These are phyloP conservation scores for Phytopythium helicoides DNA, from an alignment of 352 stramenopile genomes.

Conservation along the genomic window DNA sequence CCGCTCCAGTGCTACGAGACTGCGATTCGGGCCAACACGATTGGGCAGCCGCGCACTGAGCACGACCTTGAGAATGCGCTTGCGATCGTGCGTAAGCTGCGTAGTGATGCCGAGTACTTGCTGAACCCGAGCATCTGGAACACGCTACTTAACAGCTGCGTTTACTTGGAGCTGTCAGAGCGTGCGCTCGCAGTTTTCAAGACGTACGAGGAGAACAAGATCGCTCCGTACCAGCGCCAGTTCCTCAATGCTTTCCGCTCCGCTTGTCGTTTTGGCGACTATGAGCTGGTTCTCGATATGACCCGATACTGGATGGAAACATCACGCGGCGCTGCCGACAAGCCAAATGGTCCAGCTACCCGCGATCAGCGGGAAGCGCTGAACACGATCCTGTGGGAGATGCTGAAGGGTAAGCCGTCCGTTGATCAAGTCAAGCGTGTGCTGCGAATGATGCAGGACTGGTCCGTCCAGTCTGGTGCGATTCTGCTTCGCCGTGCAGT, in stretches of 20 bases:
- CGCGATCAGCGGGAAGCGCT: slow-evolving; percentile 25
- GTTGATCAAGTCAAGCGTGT: slow-evolving; percentile 31
- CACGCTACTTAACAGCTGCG: slow-evolving; percentile 40
- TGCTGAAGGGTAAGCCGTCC: slow-evolving; percentile 40
- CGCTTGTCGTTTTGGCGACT: slow-evolving; percentile 23
- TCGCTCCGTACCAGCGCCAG: slow-evolving; percentile 30
- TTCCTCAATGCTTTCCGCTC: slow-evolving; percentile 43
- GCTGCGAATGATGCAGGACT: slow-evolving; percentile 39
- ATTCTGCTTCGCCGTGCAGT: slow-evolving; percentile 35
- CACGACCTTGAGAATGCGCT: slow-evolving; percentile 34
- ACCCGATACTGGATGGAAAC: slow-evolving; percentile 27
- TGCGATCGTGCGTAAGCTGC: slow-evolving; percentile 26
- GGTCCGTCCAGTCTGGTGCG: slow-evolving; percentile 21
- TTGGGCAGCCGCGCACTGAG: slow-evolving; percentile 18
- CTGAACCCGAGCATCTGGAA: slow-evolving; percentile 41
- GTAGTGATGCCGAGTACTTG: slow-evolving; percentile 36
- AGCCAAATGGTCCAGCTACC: slow-evolving; percentile 1
- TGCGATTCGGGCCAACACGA: slow-evolving; percentile 33
- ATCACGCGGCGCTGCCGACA: slow-evolving; percentile 7
- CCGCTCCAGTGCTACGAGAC: slow-evolving; percentile 33
- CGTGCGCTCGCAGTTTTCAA: slow-evolving; percentile 40
- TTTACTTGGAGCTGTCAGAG: slow-evolving; percentile 30
- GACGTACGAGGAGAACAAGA: slow-evolving; percentile 30
- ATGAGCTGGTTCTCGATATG: slow-evolving; percentile 38
- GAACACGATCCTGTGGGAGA: slow-evolving; percentile 52